Evolutionary conservation across 1,284 basidiomycete species (phyloP).

Genomic region (Trichosporon asahii): DNA sequence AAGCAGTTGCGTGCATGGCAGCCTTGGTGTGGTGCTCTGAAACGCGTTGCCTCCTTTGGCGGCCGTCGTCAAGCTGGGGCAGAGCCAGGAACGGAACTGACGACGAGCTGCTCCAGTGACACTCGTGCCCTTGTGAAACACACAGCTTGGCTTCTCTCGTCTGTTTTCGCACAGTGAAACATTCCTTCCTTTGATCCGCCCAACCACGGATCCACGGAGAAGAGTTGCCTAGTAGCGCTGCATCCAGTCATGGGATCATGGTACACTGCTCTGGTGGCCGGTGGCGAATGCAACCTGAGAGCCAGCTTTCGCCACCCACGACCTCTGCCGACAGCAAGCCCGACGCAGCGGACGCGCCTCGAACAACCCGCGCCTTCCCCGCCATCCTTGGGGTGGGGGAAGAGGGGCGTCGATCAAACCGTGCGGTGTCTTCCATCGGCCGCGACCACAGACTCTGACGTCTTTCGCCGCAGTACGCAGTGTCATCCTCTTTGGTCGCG

Average conservation of each 20-base stretch:
- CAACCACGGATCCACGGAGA: too few species aligned
- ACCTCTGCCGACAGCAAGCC: not conserved
- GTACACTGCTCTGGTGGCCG: too few species aligned
- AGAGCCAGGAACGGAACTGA: not conserved
- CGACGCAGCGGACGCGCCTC: not conserved
- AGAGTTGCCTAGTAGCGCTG: too few species aligned
- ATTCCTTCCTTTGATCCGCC: too few species aligned
- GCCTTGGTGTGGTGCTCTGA: not conserved
- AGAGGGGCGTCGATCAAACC: not conserved
- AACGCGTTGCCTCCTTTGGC: not conserved
- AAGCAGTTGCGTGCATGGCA: not conserved
- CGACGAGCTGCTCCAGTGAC: not conserved
- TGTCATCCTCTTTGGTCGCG: not conserved
- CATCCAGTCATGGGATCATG: too few species aligned
- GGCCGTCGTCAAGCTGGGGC: not conserved
- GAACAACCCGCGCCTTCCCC: not conserved
- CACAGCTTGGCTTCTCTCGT: too few species aligned
- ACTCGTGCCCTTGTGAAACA: not conserved
- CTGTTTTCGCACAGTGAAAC: not conserved
- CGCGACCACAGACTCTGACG: not conserved
- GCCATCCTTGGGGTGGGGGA: not conserved
- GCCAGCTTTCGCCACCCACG: not conserved
- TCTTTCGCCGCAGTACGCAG: not conserved
- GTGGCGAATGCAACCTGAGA: too few species aligned
- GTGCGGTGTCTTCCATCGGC: not conserved